A percentile compares a stretch with the other conserved stretches of the same genome.
phyloP scores from a whole-genome alignment of 306 rosid species.

The Comarum palustre region DNA sequence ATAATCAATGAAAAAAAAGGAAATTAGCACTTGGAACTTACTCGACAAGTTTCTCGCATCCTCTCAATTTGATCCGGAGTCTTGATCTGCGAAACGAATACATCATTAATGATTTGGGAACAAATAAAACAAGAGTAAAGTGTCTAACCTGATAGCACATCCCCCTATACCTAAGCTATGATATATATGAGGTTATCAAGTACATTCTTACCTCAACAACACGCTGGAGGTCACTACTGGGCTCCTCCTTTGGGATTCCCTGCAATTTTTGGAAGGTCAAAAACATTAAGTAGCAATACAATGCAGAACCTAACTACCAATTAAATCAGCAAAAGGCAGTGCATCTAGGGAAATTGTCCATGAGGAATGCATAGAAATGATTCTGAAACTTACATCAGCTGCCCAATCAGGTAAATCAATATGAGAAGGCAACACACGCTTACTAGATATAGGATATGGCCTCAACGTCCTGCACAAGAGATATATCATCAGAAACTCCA shows the following conservation, averaged over 20 bases:
- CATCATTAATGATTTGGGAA: background rate
- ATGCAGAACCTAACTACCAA: background rate
- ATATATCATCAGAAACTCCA: conserved; percentile 18
- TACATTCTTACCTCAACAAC: conserved; percentile 63
- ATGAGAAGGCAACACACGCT: conserved; percentile 54
- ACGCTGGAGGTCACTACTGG: conserved; percentile 69
- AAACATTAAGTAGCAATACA: background rate
- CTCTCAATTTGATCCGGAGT: conserved; percentile 61
- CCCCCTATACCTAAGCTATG: background rate
- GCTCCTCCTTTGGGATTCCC: conserved; percentile 89
- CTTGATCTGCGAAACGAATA: conserved; percentile 60
- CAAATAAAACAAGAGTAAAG: background rate
- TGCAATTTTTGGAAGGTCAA: conserved; percentile 22
- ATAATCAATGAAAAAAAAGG: background rate
- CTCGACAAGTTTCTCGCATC: conserved; percentile 83
- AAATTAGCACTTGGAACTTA: conserved; percentile 32
- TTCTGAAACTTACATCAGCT: conserved; percentile 58
- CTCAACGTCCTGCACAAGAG: conserved; percentile 55
- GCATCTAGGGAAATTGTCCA: background rate
- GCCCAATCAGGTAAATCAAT: conserved; percentile 91
- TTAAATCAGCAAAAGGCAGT: background rate
- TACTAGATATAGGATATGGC: conserved; percentile 79
- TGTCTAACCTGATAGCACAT: conserved; percentile 3
- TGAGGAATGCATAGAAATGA: background rate
- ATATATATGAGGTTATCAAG: background rate